Evolutionary conservation across 1,284 basidiomycete species (phyloP).

Genomic region (Ustilago nuda): DNA sequence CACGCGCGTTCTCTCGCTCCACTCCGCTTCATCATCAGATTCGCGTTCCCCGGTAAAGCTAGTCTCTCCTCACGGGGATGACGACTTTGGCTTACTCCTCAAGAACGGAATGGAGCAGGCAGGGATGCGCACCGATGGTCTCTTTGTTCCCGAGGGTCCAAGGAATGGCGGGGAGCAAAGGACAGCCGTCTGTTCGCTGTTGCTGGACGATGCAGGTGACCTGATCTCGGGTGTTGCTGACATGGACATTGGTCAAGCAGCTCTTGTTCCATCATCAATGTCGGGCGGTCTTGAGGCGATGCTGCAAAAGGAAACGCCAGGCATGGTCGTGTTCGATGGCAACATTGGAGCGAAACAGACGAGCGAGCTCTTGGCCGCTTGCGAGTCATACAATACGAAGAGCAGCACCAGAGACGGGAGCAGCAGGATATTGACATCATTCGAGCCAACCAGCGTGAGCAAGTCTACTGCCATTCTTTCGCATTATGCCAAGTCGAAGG

Average conservation of each 20-base stretch:
- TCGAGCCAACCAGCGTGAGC: slow-evolving; percentile 46
- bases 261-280: slow-evolving; percentile 11
- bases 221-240: slow-evolving; percentile 88
- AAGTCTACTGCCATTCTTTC: slow-evolving; percentile 29
- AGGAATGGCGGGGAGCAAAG: slow-evolving; percentile 61
- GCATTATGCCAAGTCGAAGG: slow-evolving; percentile 18
- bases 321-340: slow-evolving; percentile 38
- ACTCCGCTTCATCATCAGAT: not conserved
- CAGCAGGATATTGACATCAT: slow-evolving; percentile 20
- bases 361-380: slow-evolving; percentile 49
- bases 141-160: slow-evolving; percentile 71
- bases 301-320: slow-evolving; percentile 12
- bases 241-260: slow-evolving; percentile 73
- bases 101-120: slow-evolving; percentile 73
- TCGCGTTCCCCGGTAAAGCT: slow-evolving; percentile 56
- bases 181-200: slow-evolving; percentile 86
- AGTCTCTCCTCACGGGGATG: slow-evolving; percentile 70
- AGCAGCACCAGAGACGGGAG: slow-evolving; percentile 62
- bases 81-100: slow-evolving; percentile 72
- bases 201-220: slow-evolving; percentile 79
- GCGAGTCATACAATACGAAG: slow-evolving; percentile 44
- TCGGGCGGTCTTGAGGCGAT: not conserved
- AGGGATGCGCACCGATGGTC: slow-evolving; percentile 85
- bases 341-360: slow-evolving; percentile 47
- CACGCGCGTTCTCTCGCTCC: slow-evolving; percentile 74